A percentile compares a stretch with the other conserved stretches of the same genome.
phyloP scores from a whole-genome alignment of 495 filamentous ascomycete species.

The Tuber melanosporum region DNA sequence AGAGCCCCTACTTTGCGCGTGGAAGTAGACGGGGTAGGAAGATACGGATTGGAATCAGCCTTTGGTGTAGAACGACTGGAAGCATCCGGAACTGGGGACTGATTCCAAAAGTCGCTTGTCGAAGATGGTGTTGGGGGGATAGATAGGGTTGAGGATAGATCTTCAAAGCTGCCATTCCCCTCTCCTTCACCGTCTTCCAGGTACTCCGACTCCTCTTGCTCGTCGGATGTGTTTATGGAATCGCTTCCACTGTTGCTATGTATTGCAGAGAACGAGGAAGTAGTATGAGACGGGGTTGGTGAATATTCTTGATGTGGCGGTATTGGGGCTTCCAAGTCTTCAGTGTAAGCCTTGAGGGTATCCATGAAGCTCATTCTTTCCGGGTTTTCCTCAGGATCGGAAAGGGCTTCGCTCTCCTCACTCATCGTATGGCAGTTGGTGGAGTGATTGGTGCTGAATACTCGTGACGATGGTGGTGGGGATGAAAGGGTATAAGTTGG shows the following conservation, averaged over 20 bases:
- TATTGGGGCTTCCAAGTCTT: not conserved
- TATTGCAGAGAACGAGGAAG: not conserved
- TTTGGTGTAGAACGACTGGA: slow-evolving; percentile 4
- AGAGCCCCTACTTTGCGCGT: not conserved
- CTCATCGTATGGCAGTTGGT: not conserved
- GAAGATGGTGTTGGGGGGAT: not conserved
- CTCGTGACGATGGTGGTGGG: not conserved
- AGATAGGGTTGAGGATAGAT: not conserved
- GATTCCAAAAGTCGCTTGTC: not conserved
- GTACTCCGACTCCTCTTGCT: not conserved
- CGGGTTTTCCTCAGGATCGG: not conserved
- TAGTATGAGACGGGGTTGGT: not conserved
- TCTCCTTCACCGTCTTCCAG: not conserved
- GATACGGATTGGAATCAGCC: slow-evolving; percentile 11
- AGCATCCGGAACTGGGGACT: not conserved
- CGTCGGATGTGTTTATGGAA: not conserved
- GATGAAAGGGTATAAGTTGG: not conserved
- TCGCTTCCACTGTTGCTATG: not conserved
- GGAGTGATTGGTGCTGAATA: not conserved
- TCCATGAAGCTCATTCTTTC: not conserved
- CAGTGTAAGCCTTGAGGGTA: not conserved
- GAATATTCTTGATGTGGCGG: not conserved
- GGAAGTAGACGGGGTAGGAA: slow-evolving; percentile 5
- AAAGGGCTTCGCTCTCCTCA: not conserved
- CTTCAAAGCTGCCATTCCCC: not conserved